phyloP scores from a whole-genome alignment of 2,329 filamentous ascomycete species.

The Calonectria leucothoes region DNA sequence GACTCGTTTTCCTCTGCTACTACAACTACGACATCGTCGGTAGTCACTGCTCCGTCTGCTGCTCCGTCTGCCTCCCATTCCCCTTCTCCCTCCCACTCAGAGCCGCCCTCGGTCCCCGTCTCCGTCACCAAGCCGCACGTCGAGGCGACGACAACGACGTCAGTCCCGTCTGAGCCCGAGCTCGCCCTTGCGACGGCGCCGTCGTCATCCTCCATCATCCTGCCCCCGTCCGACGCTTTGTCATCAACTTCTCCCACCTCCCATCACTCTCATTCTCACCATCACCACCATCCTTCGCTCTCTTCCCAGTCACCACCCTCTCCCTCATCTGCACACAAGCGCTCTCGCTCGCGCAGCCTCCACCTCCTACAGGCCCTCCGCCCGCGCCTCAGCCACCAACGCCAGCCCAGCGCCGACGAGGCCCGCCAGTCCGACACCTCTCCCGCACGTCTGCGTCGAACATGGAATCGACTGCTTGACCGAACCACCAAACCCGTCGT shows the following conservation, averaged over 20 bases:
- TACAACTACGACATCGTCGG: constrained; percentile 5
- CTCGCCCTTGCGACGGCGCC: constrained; percentile 17
- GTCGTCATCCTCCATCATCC: constrained; percentile 26
- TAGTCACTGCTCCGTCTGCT: constrained; percentile 11
- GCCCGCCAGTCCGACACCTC: constrained; percentile 11
- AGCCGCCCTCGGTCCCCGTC: constrained; percentile 11
- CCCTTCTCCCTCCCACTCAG: constrained; percentile 9
- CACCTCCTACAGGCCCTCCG: constrained; percentile 16
- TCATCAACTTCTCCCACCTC: constrained; percentile 22
- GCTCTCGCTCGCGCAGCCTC: constrained; percentile 19
- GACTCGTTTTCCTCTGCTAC: constrained; percentile 8
- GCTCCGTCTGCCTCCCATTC: not conserved
- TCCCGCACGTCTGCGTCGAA: constrained; percentile 40
- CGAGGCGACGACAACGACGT: constrained; percentile 9
- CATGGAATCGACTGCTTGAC: constrained; percentile 54
- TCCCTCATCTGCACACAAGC: constrained; percentile 12
- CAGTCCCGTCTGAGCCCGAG: constrained; percentile 12
- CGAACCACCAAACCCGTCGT: constrained; percentile 32
- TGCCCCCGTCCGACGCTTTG: constrained; percentile 23
- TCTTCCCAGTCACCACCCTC: not conserved
- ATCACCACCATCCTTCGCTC: not conserved
- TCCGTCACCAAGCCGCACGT: not conserved
- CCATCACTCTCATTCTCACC: not conserved
- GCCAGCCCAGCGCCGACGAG: constrained; percentile 12
- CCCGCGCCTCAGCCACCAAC: constrained; percentile 15